Conservation (phyloP, 305 asterid genomes). For the Fraxinus xanthoxyloides region DNA sequence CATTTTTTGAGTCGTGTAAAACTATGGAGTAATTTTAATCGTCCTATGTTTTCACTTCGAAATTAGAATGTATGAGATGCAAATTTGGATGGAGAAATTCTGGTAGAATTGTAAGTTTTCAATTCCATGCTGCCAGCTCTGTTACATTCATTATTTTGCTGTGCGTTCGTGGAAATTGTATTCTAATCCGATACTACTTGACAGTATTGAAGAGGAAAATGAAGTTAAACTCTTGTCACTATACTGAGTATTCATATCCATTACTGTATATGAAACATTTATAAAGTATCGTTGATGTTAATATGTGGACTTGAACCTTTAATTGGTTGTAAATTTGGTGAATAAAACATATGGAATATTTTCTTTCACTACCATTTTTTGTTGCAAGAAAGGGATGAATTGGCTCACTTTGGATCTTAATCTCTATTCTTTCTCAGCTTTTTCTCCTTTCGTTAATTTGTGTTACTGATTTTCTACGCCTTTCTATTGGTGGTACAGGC, state of each 20-base stretch:
- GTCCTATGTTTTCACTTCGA: not conserved
- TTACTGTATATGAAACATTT: not conserved
- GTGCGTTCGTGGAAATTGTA: not conserved
- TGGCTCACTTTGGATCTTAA: not conserved
- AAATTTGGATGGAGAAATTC: not conserved
- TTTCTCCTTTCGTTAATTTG: not conserved
- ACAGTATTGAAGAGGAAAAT: not conserved
- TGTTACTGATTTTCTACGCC: not conserved
- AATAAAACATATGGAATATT: not conserved
- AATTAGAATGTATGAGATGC: not conserved
- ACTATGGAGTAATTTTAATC: not conserved
- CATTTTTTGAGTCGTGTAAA: not conserved
- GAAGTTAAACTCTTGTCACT: not conserved
- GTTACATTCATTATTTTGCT: not conserved
- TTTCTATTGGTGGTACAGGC: slow-evolving; percentile 51
- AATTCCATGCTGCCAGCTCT: not conserved
- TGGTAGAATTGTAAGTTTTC: not conserved
- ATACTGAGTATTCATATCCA: not conserved
- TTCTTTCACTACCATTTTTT: not conserved
- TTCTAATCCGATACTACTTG: not conserved
- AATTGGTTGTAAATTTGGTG: not conserved
- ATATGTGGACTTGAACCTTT: not conserved
- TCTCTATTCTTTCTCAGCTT: not conserved
- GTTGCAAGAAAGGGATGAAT: not conserved
- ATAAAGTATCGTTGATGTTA: not conserved